Evolutionary conservation across 495 filamentous ascomycete species (phyloP), one percentile per base, ranked within the genome.

Genomic region (Podospora appendiculata): DNA sequence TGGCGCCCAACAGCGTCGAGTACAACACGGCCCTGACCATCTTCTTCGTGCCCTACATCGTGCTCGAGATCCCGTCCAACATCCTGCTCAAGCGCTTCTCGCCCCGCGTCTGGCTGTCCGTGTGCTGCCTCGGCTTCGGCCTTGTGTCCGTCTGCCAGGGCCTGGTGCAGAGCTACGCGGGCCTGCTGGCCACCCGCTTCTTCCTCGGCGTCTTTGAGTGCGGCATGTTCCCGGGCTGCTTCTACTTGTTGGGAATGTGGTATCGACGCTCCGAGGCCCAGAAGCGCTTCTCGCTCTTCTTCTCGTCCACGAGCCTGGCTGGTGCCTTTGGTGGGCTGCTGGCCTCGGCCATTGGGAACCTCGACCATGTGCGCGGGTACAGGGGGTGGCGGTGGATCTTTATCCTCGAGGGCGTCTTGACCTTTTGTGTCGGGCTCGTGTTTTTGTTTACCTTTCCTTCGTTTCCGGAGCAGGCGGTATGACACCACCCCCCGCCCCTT

Each of bases 11-110:
- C 2, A 47, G 25, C 4, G 46, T 44, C 11, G 78, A 87, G 59
- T 91, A 85, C 68, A 93, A 92, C 69, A 86, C 79, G 12, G 88
- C 86, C 0, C 70, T 95, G 53, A 83, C 82, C 18, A 92, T 95
- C 57, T 95, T 96, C 77, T 98, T 96, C 70, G 82, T 96, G 0
- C 90, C 92, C 0, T 97, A 96, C 63, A 79, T 95, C 55, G 56
- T 92, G 44, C 85, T 85, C 58, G 91, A 88, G 65, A 93, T 97
- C 47, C 93, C 92, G 3, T 89, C 86, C 46, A 97, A 97, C 61
- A 81, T 95, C 48, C 61, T 94, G 14, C 71, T 97, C 25, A 95
- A 94, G 67, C 82, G 80, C 53, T 73, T 95, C 54, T 85, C 79
- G 52, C 91, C 92, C 3, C 82, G 85, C 54, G 71, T 93, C 44